These are phyloP conservation scores for Fusarium temperatum DNA, from an alignment of 2,329 filamentous ascomycete species.

Conservation along the genomic window DNA sequence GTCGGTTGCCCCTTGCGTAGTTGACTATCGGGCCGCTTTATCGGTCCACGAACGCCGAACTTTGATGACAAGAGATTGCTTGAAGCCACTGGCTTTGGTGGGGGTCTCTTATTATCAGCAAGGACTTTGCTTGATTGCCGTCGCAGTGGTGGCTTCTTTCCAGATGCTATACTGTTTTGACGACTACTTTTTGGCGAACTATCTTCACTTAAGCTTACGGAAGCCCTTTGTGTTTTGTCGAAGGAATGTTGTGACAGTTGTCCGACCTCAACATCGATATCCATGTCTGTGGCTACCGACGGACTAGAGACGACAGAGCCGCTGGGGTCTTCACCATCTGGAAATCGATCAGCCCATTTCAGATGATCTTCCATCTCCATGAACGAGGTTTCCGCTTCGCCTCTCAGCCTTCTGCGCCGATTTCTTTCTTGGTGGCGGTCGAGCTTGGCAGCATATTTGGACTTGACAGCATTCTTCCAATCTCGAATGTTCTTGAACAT, in stretches of 20 bases:
- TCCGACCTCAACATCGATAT: neutral
- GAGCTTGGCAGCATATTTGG: conserved; percentile 43
- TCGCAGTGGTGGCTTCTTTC: neutral
- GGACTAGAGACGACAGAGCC: conserved; percentile 1
- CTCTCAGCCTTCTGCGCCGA: conserved; percentile 51
- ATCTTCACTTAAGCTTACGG: neutral
- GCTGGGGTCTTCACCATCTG: conserved; percentile 8
- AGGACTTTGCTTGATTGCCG: neutral
- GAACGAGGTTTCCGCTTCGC: conserved; percentile 43
- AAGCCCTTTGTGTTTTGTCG: neutral
- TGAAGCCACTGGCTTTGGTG: neutral
- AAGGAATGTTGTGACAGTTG: neutral
- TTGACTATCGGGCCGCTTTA: conserved; percentile 1
- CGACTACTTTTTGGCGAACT: neutral
- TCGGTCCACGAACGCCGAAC: conserved; percentile 2
- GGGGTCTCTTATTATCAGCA: neutral
- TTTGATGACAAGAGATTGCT: conserved; percentile 13
- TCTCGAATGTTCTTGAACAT: conserved; percentile 50
- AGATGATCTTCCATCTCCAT: conserved; percentile 35
- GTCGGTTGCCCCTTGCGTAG: conserved; percentile 2
- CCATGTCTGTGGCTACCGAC: neutral
- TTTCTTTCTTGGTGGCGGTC: conserved; percentile 56
- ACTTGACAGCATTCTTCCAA: conserved; percentile 48
- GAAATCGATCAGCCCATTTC: conserved; percentile 22
- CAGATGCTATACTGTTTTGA: conserved; percentile 2